These are phyloP conservation scores for Coemansia sp. DNA, from an alignment of 192 early-diverging fungal genomes.

Conservation along the genomic window DNA sequence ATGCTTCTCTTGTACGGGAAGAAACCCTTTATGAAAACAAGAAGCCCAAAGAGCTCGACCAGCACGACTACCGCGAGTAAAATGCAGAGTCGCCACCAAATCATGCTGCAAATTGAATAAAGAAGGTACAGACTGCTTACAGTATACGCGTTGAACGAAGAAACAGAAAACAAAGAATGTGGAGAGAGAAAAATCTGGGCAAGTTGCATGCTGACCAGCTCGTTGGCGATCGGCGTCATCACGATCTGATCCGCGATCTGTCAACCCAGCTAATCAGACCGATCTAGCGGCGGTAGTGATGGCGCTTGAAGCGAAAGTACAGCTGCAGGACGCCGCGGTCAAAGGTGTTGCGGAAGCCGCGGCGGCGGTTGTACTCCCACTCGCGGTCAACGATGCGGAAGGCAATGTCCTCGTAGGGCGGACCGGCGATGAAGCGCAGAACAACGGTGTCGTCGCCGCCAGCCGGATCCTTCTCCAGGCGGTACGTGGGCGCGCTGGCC, in stretches of 20 bases:
- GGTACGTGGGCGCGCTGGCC: slow-evolving; percentile 85
- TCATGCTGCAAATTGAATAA: too few species aligned
- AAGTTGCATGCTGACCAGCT: too few species aligned
- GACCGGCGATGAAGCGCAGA: slow-evolving; percentile 88
- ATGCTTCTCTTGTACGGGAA: slow-evolving; percentile 77
- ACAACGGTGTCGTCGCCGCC: slow-evolving; percentile 75
- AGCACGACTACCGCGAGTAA: slow-evolving; percentile 22
- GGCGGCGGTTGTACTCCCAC: slow-evolving; percentile 94
- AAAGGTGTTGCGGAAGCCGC: slow-evolving; percentile 76
- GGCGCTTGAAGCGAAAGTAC: slow-evolving; percentile 82
- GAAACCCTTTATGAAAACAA: slow-evolving; percentile 69
- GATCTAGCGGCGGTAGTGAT: slow-evolving; percentile 70
- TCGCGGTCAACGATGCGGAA: slow-evolving; percentile 95
- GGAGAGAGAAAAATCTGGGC: too few species aligned
- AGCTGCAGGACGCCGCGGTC: slow-evolving; percentile 81
- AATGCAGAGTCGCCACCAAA: slow-evolving; percentile 16
- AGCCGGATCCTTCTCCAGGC: slow-evolving; percentile 65
- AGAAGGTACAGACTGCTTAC: too few species aligned
- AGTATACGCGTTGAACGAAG: not conserved
- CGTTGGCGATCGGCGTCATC: too few species aligned
- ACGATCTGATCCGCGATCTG: too few species aligned
- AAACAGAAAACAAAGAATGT: not conserved
- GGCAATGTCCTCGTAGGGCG: slow-evolving; percentile 97
- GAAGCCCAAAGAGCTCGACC: slow-evolving; percentile 63
- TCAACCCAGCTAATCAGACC: not conserved